phyloP scores from a whole-genome alignment of 768 basidiomycete species.

The Tephrocybe sp. region DNA sequence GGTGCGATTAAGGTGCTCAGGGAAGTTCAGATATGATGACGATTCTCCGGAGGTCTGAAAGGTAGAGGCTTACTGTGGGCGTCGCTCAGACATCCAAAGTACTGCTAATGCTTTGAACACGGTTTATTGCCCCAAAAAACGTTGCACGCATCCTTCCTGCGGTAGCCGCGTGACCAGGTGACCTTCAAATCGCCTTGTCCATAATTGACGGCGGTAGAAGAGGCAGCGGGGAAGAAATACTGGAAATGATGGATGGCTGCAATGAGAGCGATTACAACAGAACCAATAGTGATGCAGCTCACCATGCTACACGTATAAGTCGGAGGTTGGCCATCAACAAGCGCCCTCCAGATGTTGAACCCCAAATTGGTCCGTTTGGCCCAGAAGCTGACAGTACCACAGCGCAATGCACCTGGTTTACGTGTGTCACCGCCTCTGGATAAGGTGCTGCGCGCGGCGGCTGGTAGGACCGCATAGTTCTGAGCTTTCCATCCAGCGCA shows the following conservation, averaged over 20 bases:
- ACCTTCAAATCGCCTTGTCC: constrained; percentile 42
- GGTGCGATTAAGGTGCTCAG: too few relatives aligned
- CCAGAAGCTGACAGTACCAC: not conserved
- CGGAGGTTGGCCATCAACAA: constrained; percentile 37
- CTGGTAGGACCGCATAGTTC: constrained; percentile 14
- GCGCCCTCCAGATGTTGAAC: constrained; percentile 51
- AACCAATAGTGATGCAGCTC: constrained; percentile 5
- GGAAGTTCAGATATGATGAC: too few relatives aligned
- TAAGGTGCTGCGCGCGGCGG: constrained; percentile 15
- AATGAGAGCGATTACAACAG: not conserved
- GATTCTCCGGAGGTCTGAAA: too few relatives aligned
- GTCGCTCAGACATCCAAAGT: too few relatives aligned
- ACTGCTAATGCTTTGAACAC: not conserved
- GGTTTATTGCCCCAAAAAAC: constrained; percentile 17
- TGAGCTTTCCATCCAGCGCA: constrained; percentile 39
- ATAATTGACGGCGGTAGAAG: constrained; percentile 40
- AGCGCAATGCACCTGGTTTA: not conserved
- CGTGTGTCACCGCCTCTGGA: constrained; percentile 5
- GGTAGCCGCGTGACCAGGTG: constrained; percentile 44
- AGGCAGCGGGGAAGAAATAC: constrained; percentile 42
- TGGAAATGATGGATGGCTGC: constrained; percentile 13
- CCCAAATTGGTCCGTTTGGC: constrained; percentile 23
- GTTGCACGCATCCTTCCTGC: constrained; percentile 30
- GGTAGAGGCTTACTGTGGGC: too few relatives aligned
- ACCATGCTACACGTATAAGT: constrained; percentile 51